phyloP scores from a whole-genome alignment of 306 rosid genomes.

The Begonia masoniana region DNA sequence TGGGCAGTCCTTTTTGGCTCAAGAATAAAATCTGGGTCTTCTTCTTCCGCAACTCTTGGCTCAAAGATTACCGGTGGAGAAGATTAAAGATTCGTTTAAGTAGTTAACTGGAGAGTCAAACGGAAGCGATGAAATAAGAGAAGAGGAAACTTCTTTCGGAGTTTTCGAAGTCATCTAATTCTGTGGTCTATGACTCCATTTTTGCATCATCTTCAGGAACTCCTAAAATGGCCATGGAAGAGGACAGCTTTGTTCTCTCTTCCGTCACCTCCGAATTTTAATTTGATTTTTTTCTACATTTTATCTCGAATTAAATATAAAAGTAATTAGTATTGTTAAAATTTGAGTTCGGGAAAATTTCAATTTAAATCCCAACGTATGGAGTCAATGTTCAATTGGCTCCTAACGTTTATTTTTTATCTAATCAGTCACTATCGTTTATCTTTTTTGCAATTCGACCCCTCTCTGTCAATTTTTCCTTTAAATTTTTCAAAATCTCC shows the following conservation, averaged over 20 bases:
- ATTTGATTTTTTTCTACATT: no score
- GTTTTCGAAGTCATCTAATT: conserved; percentile 46
- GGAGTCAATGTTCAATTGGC: no score
- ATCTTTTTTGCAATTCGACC: no score
- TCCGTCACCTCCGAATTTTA: background rate
- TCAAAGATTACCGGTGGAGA: conserved; percentile 28
- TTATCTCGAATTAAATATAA: no score
- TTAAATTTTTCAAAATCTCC: no score
- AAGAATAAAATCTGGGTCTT: conserved; percentile 31
- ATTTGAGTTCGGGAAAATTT: no score
- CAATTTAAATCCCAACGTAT: no score
- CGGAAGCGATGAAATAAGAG: conserved; percentile 27
- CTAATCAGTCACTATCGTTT: no score
- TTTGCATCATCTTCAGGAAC: background rate
- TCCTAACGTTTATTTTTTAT: no score
- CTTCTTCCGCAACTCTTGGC: conserved; percentile 12
- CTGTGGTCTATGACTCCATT: conserved; percentile 52
- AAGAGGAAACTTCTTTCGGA: conserved; percentile 52
- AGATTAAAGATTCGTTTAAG: conserved; percentile 16
- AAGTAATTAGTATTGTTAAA: no score
- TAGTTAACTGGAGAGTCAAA: conserved; percentile 16
- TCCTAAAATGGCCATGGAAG: background rate
- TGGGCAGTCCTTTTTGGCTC: conserved; percentile 17
- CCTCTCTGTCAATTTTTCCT: no score
- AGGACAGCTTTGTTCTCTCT: background rate